phyloP scores from a whole-genome alignment of 1,284 basidiomycete genomes.

The Moesziomyces sp. region DNA sequence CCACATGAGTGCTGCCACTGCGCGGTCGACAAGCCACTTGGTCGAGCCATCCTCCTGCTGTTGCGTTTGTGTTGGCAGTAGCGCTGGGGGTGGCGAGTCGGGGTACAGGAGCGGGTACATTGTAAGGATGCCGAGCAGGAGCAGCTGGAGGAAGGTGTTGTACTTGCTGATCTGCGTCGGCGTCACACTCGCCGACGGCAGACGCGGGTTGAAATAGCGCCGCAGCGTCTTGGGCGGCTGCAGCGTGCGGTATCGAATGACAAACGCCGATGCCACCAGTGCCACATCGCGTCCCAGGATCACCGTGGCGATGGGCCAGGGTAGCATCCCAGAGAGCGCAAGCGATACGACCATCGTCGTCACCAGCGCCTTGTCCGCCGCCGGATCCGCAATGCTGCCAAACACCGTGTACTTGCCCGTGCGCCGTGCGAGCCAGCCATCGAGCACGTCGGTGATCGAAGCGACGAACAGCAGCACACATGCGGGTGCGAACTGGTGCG shows the following conservation, averaged over 20 bases:
- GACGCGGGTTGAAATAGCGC: constrained; percentile 93
- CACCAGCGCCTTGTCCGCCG: constrained; percentile 95
- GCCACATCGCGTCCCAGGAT: constrained; percentile 90
- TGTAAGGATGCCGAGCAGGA: constrained; percentile 88
- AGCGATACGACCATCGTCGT: constrained; percentile 91
- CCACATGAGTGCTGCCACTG: constrained; percentile 73
- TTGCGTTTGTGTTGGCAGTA: constrained; percentile 2
- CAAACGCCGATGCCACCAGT: constrained; percentile 89
- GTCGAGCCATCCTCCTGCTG: neutral
- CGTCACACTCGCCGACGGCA: constrained; percentile 91
- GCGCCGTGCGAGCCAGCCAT: constrained; percentile 89
- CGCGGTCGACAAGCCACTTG: constrained; percentile 39
- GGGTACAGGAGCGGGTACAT: constrained; percentile 80
- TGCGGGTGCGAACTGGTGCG: constrained; percentile 82
- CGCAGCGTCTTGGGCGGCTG: constrained; percentile 88
- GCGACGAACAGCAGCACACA: constrained; percentile 86
- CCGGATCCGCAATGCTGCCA: constrained; percentile 94
- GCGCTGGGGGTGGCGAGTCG: constrained; percentile 15
- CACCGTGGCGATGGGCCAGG: constrained; percentile 83
- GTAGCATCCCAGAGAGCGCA: constrained; percentile 82
- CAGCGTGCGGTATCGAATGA: constrained; percentile 89
- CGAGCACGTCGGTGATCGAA: constrained; percentile 88
- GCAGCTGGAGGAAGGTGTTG: constrained; percentile 91
- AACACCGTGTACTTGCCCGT: constrained; percentile 79
- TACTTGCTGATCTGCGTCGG: constrained; percentile 76